Percentiles rank a stretch among this genome's conserved stretches.
phyloP scores from a whole-genome alignment of 2,329 filamentous ascomycete genomes.

The Claviceps sp. region DNA sequence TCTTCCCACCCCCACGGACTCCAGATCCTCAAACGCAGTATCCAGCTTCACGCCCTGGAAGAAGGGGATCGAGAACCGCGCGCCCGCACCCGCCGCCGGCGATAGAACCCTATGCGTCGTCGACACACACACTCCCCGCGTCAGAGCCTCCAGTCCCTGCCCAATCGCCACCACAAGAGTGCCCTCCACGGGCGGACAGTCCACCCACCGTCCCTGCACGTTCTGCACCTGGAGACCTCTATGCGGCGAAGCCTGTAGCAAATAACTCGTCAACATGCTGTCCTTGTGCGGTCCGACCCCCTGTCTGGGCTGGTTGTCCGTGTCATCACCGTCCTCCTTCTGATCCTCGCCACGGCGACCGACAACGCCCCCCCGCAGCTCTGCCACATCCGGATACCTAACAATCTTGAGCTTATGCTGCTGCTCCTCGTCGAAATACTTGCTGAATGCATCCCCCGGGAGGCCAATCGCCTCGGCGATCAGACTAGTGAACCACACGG shows the following conservation, averaged over 20 bases:
- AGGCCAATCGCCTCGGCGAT: slow-evolving; percentile 76
- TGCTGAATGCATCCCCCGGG: slow-evolving; percentile 54
- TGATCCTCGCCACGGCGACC: too few relatives aligned
- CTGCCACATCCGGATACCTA: slow-evolving; percentile 64
- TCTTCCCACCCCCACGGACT: slow-evolving; percentile 38
- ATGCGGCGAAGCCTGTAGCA: slow-evolving; percentile 69
- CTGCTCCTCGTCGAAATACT: slow-evolving; percentile 61
- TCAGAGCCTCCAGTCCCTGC: slow-evolving; percentile 75
- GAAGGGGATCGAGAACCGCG: slow-evolving; percentile 72
- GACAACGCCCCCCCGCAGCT: slow-evolving; percentile 29
- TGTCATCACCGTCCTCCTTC: slow-evolving; percentile 12
- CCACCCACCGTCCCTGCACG: slow-evolving; percentile 63
- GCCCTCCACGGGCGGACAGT: slow-evolving; percentile 60
- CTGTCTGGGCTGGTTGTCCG: slow-evolving; percentile 30
- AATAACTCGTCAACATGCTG: slow-evolving; percentile 69
- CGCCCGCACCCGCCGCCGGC: slow-evolving; percentile 53
- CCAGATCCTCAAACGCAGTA: slow-evolving; percentile 66
- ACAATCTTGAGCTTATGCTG: slow-evolving; percentile 88
- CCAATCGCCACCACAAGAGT: slow-evolving; percentile 82
- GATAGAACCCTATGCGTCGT: slow-evolving; percentile 78
- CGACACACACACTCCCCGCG: slow-evolving; percentile 65
- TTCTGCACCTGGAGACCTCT: slow-evolving; percentile 75
- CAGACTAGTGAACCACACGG: slow-evolving; percentile 61
- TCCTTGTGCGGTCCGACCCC: slow-evolving; percentile 74
- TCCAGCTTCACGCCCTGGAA: slow-evolving; percentile 78